Percentiles rank a stretch among this genome's conserved stretches.
Conservation (phyloP, 768 basidiomycete genomes). For the Baorangia bicolor region DNA sequence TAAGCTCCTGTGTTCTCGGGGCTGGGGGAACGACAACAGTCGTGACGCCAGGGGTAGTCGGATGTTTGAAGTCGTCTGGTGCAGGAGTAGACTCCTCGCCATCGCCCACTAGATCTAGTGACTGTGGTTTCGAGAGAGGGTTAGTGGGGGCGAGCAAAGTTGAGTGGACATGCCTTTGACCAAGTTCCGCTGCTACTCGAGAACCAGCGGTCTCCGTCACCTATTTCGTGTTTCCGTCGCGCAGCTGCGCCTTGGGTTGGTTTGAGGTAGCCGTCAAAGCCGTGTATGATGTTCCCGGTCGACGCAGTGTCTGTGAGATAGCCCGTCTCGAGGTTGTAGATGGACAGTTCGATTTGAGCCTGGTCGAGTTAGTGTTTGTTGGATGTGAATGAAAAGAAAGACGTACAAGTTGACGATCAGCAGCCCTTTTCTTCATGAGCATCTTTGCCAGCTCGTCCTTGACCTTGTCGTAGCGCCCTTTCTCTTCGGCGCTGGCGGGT, state of each 20-base stretch:
- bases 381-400: background rate
- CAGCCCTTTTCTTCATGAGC: slow-evolving; percentile 67
- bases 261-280: slow-evolving; percentile 86
- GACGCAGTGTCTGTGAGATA: slow-evolving; percentile 80
- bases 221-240: slow-evolving; percentile 71
- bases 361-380: slow-evolving; percentile 24
- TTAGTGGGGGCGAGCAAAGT: slow-evolving; percentile 3
- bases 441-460: slow-evolving; percentile 76
- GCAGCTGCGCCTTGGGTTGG: slow-evolving; percentile 50
- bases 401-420: slow-evolving; percentile 77
- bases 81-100: slow-evolving; percentile 60
- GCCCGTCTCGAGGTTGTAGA: slow-evolving; percentile 72
- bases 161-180: slow-evolving; percentile 53
- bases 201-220: slow-evolving; percentile 77
- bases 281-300: slow-evolving; percentile 86
- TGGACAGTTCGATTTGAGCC: slow-evolving; percentile 77
- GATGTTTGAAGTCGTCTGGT: slow-evolving; percentile 65
- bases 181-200: slow-evolving; percentile 78
- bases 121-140: slow-evolving; percentile 42
- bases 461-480: slow-evolving; percentile 65
- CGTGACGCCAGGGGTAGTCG: slow-evolving; percentile 69
- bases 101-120: slow-evolving; percentile 72
- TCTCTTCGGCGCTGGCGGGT: slow-evolving; percentile 60
- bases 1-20: slow-evolving; percentile 62
- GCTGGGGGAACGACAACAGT: slow-evolving; percentile 79